phyloP scores from a whole-genome alignment of 148 eudicot genomes.

The Chenopodium formosanum region DNA sequence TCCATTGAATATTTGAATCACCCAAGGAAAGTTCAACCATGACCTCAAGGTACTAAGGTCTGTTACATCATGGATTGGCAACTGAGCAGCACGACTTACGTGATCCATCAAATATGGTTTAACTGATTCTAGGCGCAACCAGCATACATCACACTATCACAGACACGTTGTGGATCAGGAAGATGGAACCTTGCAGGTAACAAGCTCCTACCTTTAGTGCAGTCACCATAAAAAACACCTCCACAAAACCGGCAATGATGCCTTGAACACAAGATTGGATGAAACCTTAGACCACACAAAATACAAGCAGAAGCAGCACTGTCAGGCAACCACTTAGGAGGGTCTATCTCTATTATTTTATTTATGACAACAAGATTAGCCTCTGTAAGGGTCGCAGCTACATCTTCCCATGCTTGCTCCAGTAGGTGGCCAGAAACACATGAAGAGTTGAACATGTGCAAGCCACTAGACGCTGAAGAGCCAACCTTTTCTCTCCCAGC shows the following conservation, averaged over 20 bases:
- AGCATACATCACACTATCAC: conserved; percentile 87
- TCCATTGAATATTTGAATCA: conserved; percentile 47
- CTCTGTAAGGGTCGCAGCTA: conserved; percentile 61
- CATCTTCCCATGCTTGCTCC: conserved; percentile 70
- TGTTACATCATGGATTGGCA: conserved; percentile 62
- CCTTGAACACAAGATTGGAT: conserved; percentile 61
- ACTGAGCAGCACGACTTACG: conserved; percentile 64
- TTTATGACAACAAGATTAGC: conserved; percentile 31
- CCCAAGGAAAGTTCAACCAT: conserved; percentile 74
- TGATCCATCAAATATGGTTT: conserved; percentile 60
- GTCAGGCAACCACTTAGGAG: conserved; percentile 72
- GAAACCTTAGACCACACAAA: conserved; percentile 63
- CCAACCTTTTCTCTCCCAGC: too few relatives aligned
- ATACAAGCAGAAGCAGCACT: conserved; percentile 64
- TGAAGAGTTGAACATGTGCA: conserved; percentile 20
- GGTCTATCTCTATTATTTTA: conserved; percentile 54
- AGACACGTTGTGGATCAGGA: conserved; percentile 55
- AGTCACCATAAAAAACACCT: conserved; percentile 61
- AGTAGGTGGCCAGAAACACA: conserved; percentile 41
- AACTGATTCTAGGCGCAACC: conserved; percentile 58
- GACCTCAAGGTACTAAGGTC: conserved; percentile 64
- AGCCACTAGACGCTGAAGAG: too few relatives aligned
- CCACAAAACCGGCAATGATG: conserved; percentile 78
- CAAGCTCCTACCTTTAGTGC: conserved; percentile 65
- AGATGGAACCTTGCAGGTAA: conserved; percentile 48